Percentiles rank a stretch among this genome's conserved stretches.
Evolutionary conservation across 2,329 filamentous ascomycete species (phyloP).

Genomic region (Aspergillus hortae): DNA sequence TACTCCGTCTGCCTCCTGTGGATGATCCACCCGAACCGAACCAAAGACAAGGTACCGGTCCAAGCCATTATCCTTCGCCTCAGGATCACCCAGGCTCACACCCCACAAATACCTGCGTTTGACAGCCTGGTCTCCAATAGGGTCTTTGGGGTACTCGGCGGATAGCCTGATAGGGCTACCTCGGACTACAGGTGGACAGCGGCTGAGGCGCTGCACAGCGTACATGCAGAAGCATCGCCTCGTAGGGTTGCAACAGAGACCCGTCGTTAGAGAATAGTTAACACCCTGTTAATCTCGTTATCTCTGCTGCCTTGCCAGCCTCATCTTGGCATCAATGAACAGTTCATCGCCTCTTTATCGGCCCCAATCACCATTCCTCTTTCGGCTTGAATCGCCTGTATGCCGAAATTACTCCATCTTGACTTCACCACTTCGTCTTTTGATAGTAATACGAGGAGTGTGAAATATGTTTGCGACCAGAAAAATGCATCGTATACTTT

Average conservation of each 20-base stretch:
- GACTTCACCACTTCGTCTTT: not conserved
- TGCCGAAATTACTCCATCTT: not conserved
- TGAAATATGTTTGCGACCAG: not conserved
- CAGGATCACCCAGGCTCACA: too few species aligned
- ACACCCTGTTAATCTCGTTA: too few species aligned
- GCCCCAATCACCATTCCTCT: not conserved
- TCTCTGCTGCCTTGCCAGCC: not conserved
- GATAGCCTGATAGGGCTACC: not conserved
- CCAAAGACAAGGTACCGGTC: too few species aligned
- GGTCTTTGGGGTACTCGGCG: not conserved
- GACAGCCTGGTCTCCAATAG: not conserved
- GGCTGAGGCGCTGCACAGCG: too few species aligned
- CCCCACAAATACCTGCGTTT: not conserved
- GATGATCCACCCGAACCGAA: too few species aligned
- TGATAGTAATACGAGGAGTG: not conserved
- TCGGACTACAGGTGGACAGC: not conserved
- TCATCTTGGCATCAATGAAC: not conserved
- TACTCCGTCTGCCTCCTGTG: too few species aligned
- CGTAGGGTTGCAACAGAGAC: too few species aligned
- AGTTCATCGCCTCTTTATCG: not conserved
- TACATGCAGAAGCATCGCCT: too few species aligned
- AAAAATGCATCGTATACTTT: constrained; percentile 9
- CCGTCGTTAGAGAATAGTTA: too few species aligned
- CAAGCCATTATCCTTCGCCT: too few species aligned
- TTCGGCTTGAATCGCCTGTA: not conserved